These are phyloP conservation scores for Toxoplasma gondii DNA, from an alignment of 169 alveolate species.

Conservation along the genomic window DNA sequence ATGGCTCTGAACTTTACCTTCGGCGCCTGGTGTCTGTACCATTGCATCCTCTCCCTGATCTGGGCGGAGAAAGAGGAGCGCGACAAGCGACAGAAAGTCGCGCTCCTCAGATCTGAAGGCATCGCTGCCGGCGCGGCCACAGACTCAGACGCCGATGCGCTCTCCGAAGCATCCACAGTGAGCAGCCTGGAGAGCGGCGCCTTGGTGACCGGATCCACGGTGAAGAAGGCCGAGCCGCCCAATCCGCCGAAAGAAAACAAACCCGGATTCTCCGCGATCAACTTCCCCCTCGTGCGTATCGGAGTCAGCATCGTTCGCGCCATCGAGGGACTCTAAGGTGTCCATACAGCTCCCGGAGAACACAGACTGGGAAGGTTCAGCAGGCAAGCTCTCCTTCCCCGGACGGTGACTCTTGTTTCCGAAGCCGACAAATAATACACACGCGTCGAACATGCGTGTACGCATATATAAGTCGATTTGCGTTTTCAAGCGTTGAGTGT, in stretches of 20 bases:
- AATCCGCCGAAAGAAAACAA: not conserved
- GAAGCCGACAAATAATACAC: no score
- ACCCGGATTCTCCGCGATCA: not conserved
- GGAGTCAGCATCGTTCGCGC: not conserved
- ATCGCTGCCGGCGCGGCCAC: not conserved
- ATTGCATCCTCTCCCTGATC: not conserved
- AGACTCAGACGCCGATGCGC: not conserved
- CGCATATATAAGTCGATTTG: no score
- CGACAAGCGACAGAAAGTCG: not conserved
- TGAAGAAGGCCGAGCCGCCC: not conserved
- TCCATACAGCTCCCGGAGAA: not conserved
- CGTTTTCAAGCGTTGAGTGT: no score
- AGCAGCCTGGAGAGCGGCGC: not conserved
- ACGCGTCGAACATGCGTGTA: no score
- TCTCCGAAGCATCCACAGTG: not conserved
- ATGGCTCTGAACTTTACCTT: slow-evolving; percentile 31
- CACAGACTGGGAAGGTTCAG: not conserved
- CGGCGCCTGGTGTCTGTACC: slow-evolving; percentile 11
- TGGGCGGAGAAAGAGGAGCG: slow-evolving; percentile 16
- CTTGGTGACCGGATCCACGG: not conserved
- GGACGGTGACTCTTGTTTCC: no score
- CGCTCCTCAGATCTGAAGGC: not conserved
- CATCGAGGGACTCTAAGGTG: not conserved
- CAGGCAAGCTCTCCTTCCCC: not conserved
- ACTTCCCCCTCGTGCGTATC: not conserved